A percentile compares a stretch with the other conserved stretches of the same genome.
Evolutionary conservation across 129 eudicot genomes (phyloP).

Genomic region (Glebionis coronaria): DNA sequence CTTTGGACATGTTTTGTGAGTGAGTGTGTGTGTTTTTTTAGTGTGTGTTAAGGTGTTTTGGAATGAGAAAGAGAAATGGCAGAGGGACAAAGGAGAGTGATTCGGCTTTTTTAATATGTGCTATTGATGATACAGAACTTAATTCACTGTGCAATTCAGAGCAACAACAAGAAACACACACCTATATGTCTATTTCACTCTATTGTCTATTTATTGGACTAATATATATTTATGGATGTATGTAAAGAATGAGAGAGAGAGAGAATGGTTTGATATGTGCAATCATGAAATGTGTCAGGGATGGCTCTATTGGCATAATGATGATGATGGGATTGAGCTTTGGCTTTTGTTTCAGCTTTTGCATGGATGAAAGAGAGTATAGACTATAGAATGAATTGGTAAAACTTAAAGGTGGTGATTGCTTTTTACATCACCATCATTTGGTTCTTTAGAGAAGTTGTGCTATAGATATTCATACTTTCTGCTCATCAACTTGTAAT

Average conservation of each 20-base stretch:
- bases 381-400: conserved; percentile 12
- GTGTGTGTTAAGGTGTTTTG: neutral
- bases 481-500: neutral
- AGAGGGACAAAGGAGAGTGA: conserved; percentile 46
- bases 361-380: conserved; percentile 39
- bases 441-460: neutral
- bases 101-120: conserved; percentile 32
- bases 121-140: conserved; percentile 32
- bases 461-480: neutral
- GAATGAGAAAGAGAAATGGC: conserved; percentile 12
- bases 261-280: conserved; percentile 34
- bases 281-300: conserved; percentile 71
- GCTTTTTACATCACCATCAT: neutral
- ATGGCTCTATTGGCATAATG: conserved; percentile 66
- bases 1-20: conserved; percentile 40
- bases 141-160: conserved; percentile 36
- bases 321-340: conserved; percentile 67
- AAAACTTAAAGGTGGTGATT: conserved; percentile 28
- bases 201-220: neutral
- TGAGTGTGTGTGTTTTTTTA: neutral
- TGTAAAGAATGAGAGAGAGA: conserved; percentile 30
- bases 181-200: conserved; percentile 28
- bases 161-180: conserved; percentile 31
- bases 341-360: conserved; percentile 44
- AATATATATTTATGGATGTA: neutral